phyloP scores from a whole-genome alignment of 306 rosid species.

The Luffa acutangula region DNA sequence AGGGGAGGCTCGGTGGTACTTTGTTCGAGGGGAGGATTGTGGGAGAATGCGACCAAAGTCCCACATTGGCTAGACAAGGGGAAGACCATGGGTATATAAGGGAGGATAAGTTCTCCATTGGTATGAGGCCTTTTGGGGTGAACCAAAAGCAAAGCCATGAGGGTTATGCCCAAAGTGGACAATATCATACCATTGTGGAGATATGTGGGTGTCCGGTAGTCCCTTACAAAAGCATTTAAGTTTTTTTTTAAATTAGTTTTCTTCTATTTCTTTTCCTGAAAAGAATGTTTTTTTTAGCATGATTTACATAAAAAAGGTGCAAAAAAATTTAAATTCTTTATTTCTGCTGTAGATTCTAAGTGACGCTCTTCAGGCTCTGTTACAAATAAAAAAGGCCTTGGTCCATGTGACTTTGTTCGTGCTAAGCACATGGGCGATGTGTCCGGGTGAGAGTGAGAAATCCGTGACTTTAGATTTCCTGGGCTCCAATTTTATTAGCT shows the following conservation, averaged over 20 bases:
- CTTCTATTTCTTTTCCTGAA: neutral
- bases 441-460: neutral
- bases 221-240: neutral
- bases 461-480: neutral
- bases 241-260: neutral
- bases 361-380: neutral
- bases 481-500: neutral
- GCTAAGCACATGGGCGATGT: conserved; percentile 6
- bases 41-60: too few relatives aligned
- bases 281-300: neutral
- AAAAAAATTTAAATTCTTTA: neutral
- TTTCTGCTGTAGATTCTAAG: neutral
- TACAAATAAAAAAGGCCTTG: neutral
- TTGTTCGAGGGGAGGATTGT: too few relatives aligned
- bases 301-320: neutral
- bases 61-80: too few relatives aligned
- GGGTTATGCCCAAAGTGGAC: too few relatives aligned
- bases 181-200: too few relatives aligned
- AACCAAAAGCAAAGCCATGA: too few relatives aligned
- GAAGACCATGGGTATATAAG: too few relatives aligned
- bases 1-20: too few relatives aligned
- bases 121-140: too few relatives aligned
- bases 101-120: too few relatives aligned
- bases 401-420: conserved; percentile 7
- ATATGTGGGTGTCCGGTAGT: too few relatives aligned